Percentiles rank a stretch among this genome's conserved stretches.
Evolutionary conservation across 2,329 filamentous ascomycete genomes (phyloP).

Genomic region (Lomentospora prolificans): DNA sequence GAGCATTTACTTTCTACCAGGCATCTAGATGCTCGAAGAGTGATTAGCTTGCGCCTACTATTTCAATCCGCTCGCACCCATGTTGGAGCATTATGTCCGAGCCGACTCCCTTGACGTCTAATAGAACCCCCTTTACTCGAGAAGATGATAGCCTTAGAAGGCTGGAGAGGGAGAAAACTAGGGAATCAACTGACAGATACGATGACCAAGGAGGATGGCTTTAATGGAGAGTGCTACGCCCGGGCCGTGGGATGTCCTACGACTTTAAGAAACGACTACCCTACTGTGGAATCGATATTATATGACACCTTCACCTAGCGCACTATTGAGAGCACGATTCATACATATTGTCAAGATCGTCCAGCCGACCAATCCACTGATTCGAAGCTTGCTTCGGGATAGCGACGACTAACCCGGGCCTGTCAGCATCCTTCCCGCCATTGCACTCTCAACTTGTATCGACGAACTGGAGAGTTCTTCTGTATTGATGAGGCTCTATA

Average conservation of each 20-base stretch:
- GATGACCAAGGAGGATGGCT: slow-evolving; percentile 28
- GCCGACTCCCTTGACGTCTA: neutral
- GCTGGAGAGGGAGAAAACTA: neutral
- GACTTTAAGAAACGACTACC: slow-evolving; percentile 41
- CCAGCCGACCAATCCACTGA: slow-evolving; percentile 10
- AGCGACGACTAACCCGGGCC: slow-evolving; percentile 2
- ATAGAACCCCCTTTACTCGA: neutral
- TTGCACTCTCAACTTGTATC: slow-evolving; percentile 50
- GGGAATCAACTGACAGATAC: slow-evolving; percentile 13
- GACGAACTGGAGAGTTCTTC: slow-evolving; percentile 42
- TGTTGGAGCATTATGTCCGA: neutral
- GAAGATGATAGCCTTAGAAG: neutral
- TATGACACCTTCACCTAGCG: slow-evolving; percentile 45
- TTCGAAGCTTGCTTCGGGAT: too few relatives aligned
- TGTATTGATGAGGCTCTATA: slow-evolving; percentile 48
- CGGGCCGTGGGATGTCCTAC: slow-evolving; percentile 42
- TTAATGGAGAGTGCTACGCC: slow-evolving; percentile 28
- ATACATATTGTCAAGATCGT: slow-evolving; percentile 54
- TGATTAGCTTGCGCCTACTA: neutral
- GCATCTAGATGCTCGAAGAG: too few relatives aligned
- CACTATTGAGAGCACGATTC: slow-evolving; percentile 41
- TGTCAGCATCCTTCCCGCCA: slow-evolving; percentile 39
- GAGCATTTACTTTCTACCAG: too few relatives aligned
- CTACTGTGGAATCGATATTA: slow-evolving; percentile 46
- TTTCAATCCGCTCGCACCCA: neutral